phyloP scores from a whole-genome alignment of 164 flowering plant species.

The Aristolochia californica region DNA sequence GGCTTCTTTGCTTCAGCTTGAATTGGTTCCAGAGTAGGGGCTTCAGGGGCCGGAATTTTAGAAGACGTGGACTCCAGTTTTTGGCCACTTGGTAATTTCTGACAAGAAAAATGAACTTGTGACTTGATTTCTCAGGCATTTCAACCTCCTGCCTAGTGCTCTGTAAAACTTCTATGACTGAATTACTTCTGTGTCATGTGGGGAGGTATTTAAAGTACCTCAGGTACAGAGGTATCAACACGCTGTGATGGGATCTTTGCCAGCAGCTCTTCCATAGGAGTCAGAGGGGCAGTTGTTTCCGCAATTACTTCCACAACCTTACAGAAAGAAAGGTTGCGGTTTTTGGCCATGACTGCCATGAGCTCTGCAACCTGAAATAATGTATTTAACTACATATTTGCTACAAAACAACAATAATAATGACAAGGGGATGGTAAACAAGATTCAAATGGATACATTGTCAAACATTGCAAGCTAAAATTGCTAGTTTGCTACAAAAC shows the following conservation, averaged over 20 bases:
- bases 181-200: not conserved
- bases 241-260: slow-evolving; percentile 63
- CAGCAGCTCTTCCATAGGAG: slow-evolving; percentile 73
- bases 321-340: slow-evolving; percentile 60
- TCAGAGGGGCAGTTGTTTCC: slow-evolving; percentile 82
- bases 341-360: slow-evolving; percentile 78
- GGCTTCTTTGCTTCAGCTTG: slow-evolving; percentile 14
- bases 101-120: slow-evolving; percentile 10
- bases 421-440: not conserved
- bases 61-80: slow-evolving; percentile 20
- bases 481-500: no score
- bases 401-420: not conserved
- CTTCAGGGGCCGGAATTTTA: slow-evolving; percentile 16
- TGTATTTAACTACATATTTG: not conserved
- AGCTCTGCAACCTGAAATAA: slow-evolving; percentile 77
- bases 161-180: not conserved
- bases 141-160: not conserved
- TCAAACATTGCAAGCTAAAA: not conserved
- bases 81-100: slow-evolving; percentile 27
- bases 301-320: slow-evolving; percentile 96
- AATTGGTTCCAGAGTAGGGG: slow-evolving; percentile 19
- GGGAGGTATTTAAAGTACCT: slow-evolving; percentile 25
- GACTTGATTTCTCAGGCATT: not conserved
- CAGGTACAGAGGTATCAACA: slow-evolving; percentile 16
- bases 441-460: not conserved